Percentiles rank a stretch among this genome's conserved stretches.
Evolutionary conservation across 2,329 filamentous ascomycete genomes (phyloP).

Genomic region (Ampelomyces quisqualis): DNA sequence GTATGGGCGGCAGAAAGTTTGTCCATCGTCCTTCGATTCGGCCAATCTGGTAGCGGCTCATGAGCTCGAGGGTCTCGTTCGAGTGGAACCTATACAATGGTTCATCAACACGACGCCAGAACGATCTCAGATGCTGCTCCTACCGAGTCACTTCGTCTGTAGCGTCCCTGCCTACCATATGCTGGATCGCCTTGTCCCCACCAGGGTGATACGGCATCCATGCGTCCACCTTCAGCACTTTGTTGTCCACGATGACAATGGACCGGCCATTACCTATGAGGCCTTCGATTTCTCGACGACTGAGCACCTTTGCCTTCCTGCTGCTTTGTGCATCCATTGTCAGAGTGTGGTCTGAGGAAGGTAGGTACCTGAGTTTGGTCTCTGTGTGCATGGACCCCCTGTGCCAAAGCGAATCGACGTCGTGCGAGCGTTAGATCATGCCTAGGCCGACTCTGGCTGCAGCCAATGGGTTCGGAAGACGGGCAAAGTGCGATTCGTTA

Average conservation of each 20-base stretch:
- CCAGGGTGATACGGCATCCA: slow-evolving; percentile 92
- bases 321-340: slow-evolving; percentile 31
- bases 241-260: slow-evolving; percentile 77
- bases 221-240: slow-evolving; percentile 81
- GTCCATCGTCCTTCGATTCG: slow-evolving; percentile 76
- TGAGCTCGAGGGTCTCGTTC: slow-evolving; percentile 68
- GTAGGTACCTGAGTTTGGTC: too few relatives aligned
- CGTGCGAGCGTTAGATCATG: slow-evolving; percentile 7
- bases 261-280: slow-evolving; percentile 79
- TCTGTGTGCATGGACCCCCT: too few relatives aligned
- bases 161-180: slow-evolving; percentile 92
- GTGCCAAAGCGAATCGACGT: too few relatives aligned
- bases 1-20: slow-evolving; percentile 89
- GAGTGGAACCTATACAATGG: slow-evolving; percentile 70
- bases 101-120: slow-evolving; percentile 7
- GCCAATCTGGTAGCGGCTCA: slow-evolving; percentile 82
- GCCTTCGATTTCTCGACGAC: slow-evolving; percentile 69
- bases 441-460: too few relatives aligned
- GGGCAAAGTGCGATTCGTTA: neutral
- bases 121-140: slow-evolving; percentile 34
- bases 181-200: slow-evolving; percentile 83
- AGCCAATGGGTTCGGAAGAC: too few relatives aligned
- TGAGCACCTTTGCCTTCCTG: slow-evolving; percentile 55
- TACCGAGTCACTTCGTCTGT: slow-evolving; percentile 93
- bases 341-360: slow-evolving; percentile 7